Evolutionary conservation across 176 grass and related monocot species (phyloP).

Genomic region (Avena atlantica): DNA sequence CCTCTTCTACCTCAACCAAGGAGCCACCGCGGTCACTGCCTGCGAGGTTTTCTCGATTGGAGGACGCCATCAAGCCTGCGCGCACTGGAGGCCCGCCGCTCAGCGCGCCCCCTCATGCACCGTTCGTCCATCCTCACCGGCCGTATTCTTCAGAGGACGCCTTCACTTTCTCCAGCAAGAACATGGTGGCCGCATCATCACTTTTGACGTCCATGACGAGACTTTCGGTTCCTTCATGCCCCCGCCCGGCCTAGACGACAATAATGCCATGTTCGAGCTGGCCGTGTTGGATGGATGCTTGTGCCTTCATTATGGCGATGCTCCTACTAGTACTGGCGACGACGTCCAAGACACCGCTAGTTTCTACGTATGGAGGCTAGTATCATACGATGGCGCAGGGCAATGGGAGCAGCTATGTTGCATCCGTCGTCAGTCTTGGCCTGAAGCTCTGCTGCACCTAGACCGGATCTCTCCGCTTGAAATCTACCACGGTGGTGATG

Average conservation of each 20-base stretch:
- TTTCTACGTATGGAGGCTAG: neutral
- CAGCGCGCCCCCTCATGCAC: neutral
- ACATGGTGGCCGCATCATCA: neutral
- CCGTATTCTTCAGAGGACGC: neutral
- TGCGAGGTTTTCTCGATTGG: neutral
- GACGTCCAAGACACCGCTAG: neutral
- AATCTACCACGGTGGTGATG: neutral
- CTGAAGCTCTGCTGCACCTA: neutral
- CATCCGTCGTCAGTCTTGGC: neutral
- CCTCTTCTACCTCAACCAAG: neutral
- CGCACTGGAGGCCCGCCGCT: neutral
- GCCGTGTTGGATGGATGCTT: neutral
- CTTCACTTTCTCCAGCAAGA: neutral
- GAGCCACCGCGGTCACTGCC: neutral
- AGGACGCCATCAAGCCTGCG: neutral
- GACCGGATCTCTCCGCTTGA: conserved; percentile 7
- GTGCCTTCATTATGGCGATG: neutral
- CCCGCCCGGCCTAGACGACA: neutral
- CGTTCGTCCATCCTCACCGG: neutral
- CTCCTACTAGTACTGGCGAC: neutral
- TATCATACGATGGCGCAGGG: neutral
- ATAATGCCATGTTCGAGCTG: neutral
- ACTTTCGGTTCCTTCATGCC: neutral
- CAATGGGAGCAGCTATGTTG: neutral
- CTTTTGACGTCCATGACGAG: neutral